A percentile compares a stretch with the other conserved stretches of the same genome.
These are phyloP conservation scores for Umbellularia californica DNA, from an alignment of 164 flowering plant species.

Conservation along the genomic window DNA sequence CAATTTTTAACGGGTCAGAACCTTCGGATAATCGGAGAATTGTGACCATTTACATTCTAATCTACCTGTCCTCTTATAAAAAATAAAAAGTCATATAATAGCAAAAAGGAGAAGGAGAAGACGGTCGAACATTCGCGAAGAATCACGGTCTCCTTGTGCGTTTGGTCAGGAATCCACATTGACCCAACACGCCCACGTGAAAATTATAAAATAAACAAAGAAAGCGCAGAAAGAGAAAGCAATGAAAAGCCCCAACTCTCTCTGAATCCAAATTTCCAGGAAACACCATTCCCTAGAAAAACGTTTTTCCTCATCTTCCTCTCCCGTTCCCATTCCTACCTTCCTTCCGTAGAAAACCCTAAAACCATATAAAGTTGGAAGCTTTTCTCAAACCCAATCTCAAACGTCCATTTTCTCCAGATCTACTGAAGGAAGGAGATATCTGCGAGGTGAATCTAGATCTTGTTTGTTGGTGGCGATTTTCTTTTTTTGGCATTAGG, in stretches of 20 bases:
- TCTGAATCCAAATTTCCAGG: neutral
- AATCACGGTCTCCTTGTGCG: neutral
- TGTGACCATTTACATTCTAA: no score
- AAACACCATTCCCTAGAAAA: no score
- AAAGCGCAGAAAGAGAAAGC: no score
- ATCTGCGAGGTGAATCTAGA: neutral
- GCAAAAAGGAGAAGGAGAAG: neutral
- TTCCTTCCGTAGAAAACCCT: neutral
- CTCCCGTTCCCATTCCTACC: neutral
- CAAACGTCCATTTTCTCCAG: neutral
- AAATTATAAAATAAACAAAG: neutral
- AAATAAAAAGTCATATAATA: no score
- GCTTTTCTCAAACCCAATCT: neutral
- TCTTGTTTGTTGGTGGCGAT: no score
- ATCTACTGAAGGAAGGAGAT: neutral
- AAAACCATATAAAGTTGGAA: neutral
- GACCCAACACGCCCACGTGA: neutral
- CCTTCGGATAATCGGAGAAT: no score
- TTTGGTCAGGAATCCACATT: neutral
- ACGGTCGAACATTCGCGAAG: slow-evolving; percentile 2
- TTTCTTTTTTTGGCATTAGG: neutral
- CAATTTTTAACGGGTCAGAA: no score
- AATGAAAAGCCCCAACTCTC: neutral
- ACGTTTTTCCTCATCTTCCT: neutral
- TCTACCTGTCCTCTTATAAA: no score